phyloP scores from a whole-genome alignment of 2,329 filamentous ascomycete species.

The Knufia petricola region DNA sequence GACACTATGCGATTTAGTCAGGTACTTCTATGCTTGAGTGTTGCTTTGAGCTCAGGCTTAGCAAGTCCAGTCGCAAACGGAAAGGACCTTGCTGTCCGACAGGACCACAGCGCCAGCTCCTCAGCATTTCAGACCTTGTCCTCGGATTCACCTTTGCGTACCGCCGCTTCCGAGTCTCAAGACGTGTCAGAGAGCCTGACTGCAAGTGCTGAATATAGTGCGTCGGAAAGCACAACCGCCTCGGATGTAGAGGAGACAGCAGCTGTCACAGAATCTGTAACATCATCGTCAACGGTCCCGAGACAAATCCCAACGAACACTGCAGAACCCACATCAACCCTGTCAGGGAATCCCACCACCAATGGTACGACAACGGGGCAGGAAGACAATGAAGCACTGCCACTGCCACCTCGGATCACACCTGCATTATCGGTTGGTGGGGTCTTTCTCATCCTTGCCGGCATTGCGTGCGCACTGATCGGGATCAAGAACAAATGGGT shows the following conservation, averaged over 20 bases:
- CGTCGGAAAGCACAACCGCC: not conserved
- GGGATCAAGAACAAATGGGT: constrained; percentile 74
- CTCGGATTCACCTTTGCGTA: not conserved
- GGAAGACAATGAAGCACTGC: constrained; percentile 38
- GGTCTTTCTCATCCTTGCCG: constrained; percentile 62
- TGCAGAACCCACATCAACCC: constrained; percentile 15
- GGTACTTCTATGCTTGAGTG: not conserved
- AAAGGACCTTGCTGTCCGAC: constrained; percentile 3
- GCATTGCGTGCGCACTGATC: constrained; percentile 61
- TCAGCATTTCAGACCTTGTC: not conserved
- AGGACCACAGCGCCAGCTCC: not conserved
- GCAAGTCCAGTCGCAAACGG: not conserved
- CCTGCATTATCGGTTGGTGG: constrained; percentile 74
- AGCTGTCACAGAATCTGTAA: not conserved
- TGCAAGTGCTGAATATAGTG: not conserved
- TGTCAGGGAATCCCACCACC: constrained; percentile 10
- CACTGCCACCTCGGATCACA: constrained; percentile 64
- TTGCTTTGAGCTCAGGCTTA: not conserved
- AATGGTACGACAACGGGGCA: constrained; percentile 10
- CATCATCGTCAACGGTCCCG: constrained; percentile 4
- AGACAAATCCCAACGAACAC: constrained; percentile 11
- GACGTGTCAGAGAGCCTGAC: not conserved
- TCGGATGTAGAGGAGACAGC: not conserved
- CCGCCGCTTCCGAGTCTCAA: not conserved
- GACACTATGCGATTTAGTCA: constrained; percentile 4